Evolutionary conservation across 139 green algal genomes (phyloP), one percentile per base, ranked within the genome.

Genomic region (Bryopsis sp.): DNA sequence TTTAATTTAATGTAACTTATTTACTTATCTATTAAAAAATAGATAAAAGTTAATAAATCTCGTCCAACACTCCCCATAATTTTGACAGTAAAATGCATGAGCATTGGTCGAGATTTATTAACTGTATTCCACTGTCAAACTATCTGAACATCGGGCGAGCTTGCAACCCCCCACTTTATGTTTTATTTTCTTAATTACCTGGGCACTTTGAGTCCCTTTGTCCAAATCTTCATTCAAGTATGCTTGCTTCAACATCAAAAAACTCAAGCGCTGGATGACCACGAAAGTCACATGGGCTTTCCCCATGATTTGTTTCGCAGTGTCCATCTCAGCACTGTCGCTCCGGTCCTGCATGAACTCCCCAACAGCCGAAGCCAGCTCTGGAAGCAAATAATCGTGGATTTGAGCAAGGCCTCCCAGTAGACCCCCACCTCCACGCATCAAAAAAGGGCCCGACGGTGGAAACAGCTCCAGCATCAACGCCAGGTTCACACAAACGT

Each of bases 401-500:
- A 83, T 19, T 8, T 39, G n/a, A 8, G 74, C 69, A 59, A 84
- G 37, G 0, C 54, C 37, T 0, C 24, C 39, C 28, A 86, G 57
- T 46, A 86, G 46, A 7, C 24, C 32, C 15, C 71, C 78, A 2
- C 72, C 50, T 19, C 29, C 26, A 47, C 50, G 22, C 70, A 84
- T 71, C 59, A 92, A 68, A n/a, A 84, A 68, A 6, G 39, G 50
- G 2, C 76, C 80, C 2, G 75, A 74, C 6, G 74, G 57, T 0
- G 78, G 79, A 43, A 75, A 76, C 22, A 74, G 80, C 7, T 63
- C 34, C 35, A 89, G 29, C 28, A 96, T 76, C 7, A 76, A 74
- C 31, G 62, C 67, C 3, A 96, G 65, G 0, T 82, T 93, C 15
- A 83, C 31, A 39, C 65, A 77, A 0, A 78, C 74, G 62, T 96